Base-by-base conservation (phyloP, 2,329 filamentous ascomycete genomes). In the Arachnopeziza araneosa region DNA sequence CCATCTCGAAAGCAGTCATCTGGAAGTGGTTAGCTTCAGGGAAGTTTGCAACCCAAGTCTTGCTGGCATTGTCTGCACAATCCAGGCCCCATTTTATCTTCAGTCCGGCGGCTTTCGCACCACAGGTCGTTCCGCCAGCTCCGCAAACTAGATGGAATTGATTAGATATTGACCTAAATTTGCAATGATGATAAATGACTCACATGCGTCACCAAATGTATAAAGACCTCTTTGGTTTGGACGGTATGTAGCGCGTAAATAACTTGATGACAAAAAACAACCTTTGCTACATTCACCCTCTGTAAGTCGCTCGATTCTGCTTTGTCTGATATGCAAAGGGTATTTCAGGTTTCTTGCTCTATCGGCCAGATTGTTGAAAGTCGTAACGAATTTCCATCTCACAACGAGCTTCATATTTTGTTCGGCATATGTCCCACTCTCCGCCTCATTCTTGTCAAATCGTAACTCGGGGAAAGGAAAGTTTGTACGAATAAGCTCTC, bases 111-210 rank as follows among this genome's bases (percentile, higher is more conserved):
- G 74, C 65, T n/a, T 68, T 63, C 0, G 88, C 88, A 0, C 88
- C 90, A 2, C 80, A 75, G 0, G 88, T 88, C 0, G 83, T 82
- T 10, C 90, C 90, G 0, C 90, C 89, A 1, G 83, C 88, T 1
- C 90, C 89, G 44, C 83, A 88, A 63, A 90, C 63, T 67, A 23
- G 0, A 21, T 49, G 30, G 7, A 14, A n/a, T 52, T 52, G 5
- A 24, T 59, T 54, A 36, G 52, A 22, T 22, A n/a, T 24, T 51
- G 12, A 7, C 2, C 24, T 53, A 30, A 4, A n/a, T 9, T 30
- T 8, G 5, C 6, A 5, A 22, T 21, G 22, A 14, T 6, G 36
- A 19, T 3, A 44, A 19, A 21, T 23, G 17, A 58, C 67, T 61
- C 61, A 68, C 67, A 68, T 17, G 55, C 56, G 60, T 68, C 67